Base-by-base conservation (phyloP, 2,329 filamentous ascomycete genomes). In the Diaporthe vexans region DNA sequence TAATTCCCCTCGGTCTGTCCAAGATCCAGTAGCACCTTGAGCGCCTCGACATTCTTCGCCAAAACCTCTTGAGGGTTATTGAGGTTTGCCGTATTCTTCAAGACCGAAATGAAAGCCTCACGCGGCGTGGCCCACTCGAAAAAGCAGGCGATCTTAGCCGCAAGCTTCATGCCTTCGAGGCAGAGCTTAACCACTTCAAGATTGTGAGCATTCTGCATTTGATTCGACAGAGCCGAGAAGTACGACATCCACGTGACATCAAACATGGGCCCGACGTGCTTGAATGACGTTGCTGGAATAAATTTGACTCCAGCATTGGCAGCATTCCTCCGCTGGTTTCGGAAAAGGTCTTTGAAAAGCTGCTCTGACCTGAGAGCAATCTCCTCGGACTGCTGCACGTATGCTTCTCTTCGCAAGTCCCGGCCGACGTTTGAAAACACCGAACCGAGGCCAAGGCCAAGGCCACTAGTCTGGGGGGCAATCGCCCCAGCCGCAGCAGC, bases 231-330 rank as follows among this genome's bases (percentile, higher is more conserved):
- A 0, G 95, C 95, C 7, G 96, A 98, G 80, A 99, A 93, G 83
- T 98, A 97, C 13, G 96, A 98, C 96, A 98, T 99, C 97, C 97
- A 99, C 0, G 95, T 97, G 33, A 98, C 95, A 79, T 98, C 95
- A 81, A 99, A 98, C 97, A 99, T 99, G 0, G 97, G 95, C 0
- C 97, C 97, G 67, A 98, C 94, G 82, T 99, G 97, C 79, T 95
- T 96, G 82, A 95, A 95, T 0, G 95, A 98, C 1, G 95, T 97
- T 4, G 97, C 97, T 1, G 95, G 94, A 72, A 99, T 97, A 83
- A 97, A 99, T 86, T 92, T 84, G 88, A 92, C 79, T 83, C 91
- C 85, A 81, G 89, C 82, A 78, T 93, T 93, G 56, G 93, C 86
- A 1, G 94, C 91, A 75, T 94, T 97, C 79, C 92, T 93, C 67